A percentile compares a stretch with the other conserved stretches of the same genome.
These are phyloP conservation scores for Tetracladium marchalianum DNA, from an alignment of 495 filamentous ascomycete species.

Conservation along the genomic window DNA sequence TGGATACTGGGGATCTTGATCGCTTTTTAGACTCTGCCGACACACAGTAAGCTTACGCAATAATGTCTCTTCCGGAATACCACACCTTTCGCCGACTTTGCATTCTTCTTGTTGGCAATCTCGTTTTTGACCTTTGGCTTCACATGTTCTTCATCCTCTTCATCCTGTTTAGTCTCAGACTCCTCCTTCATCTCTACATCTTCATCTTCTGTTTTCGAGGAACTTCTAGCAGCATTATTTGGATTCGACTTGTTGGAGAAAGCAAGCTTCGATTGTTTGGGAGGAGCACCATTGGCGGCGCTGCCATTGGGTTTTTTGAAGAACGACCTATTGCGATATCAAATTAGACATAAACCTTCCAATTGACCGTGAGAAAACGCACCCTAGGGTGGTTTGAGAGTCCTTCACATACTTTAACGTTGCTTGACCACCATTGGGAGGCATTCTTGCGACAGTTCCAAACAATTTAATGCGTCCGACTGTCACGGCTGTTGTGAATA, in stretches of 20 bases:
- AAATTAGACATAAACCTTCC: background rate
- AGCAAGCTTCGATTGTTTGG: conserved; percentile 65
- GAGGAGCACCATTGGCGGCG: conserved; percentile 32
- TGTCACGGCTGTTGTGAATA: background rate
- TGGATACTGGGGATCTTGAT: conserved; percentile 19
- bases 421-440: conserved; percentile 56
- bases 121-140: conserved; percentile 11
- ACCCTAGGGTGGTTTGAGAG: conserved; percentile 76
- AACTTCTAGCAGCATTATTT: conserved; percentile 8
- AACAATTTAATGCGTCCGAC: conserved; percentile 1
- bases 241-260: conserved; percentile 43
- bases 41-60: conserved; percentile 1
- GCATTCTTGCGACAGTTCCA: conserved; percentile 26
- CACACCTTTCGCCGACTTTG: conserved; percentile 18
- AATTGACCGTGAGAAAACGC: conserved; percentile 30
- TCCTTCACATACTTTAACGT: conserved; percentile 88
- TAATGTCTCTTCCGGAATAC: background rate
- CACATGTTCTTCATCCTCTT: conserved; percentile 18
- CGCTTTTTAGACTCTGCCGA: conserved; percentile 34
- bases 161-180: conserved; percentile 18
- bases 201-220: conserved; percentile 6
- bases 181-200: conserved; percentile 19
- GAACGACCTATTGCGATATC: conserved; percentile 47
- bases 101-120: conserved; percentile 20
- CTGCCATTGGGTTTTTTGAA: conserved; percentile 48